phyloP scores from a whole-genome alignment of 192 early-diverging fungal species.

The Coemansia sp. region DNA sequence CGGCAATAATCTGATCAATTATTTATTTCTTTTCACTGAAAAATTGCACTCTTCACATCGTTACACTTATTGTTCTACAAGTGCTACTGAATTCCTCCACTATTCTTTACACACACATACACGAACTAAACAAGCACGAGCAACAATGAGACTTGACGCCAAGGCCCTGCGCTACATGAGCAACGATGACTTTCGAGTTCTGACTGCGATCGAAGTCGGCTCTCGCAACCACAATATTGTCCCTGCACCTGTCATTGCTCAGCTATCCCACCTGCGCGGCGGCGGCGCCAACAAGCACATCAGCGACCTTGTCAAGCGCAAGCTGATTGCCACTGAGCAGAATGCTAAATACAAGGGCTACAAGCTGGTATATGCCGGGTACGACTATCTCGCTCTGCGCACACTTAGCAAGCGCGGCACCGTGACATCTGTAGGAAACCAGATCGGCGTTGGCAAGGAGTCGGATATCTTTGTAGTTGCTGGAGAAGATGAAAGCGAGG shows the following conservation, averaged over 20 bases:
- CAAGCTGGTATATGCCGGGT: slow-evolving; percentile 97
- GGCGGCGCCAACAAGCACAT: slow-evolving; percentile 87
- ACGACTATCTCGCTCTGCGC: slow-evolving; percentile 96
- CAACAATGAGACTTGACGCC: slow-evolving; percentile 89
- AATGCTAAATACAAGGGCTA: slow-evolving; percentile 81
- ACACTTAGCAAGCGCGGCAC: slow-evolving; percentile 84
- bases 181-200: slow-evolving; percentile 90
- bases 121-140: neutral
- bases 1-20: too few relatives aligned
- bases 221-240: slow-evolving; percentile 99
- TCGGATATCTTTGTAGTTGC: slow-evolving; percentile 99
- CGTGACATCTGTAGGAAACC: slow-evolving; percentile 94
- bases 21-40: neutral
- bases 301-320: slow-evolving; percentile 82
- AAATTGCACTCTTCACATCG: neutral
- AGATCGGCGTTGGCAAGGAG: slow-evolving; percentile 99
- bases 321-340: slow-evolving; percentile 76
- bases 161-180: slow-evolving; percentile 94
- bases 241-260: slow-evolving; percentile 84
- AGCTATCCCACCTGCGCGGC: slow-evolving; percentile 86
- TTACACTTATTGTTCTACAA: too few relatives aligned
- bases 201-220: slow-evolving; percentile 96
- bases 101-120: neutral
- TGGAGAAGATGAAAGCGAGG: slow-evolving; percentile 84
- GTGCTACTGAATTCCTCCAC: neutral